Percentiles rank a stretch among this genome's conserved stretches.
phyloP scores from a whole-genome alignment of 805 yeast species.

The Metschnikowia cubensis region DNA sequence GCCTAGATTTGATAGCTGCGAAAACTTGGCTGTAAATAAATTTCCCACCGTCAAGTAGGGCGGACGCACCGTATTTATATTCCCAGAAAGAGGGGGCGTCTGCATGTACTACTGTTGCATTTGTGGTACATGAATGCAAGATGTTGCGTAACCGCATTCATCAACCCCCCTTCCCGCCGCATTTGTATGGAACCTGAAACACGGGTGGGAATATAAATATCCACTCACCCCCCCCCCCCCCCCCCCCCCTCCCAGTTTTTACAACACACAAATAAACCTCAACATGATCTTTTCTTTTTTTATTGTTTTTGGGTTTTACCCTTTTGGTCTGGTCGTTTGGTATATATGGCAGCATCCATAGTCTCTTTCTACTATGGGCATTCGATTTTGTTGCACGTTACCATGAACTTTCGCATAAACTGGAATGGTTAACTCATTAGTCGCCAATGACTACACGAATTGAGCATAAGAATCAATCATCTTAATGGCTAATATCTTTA shows the following conservation, averaged over 20 bases:
- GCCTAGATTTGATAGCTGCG: neutral
- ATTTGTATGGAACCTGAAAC: neutral
- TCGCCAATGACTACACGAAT: too few relatives aligned
- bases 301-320: too few relatives aligned
- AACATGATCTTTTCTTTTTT: too few relatives aligned
- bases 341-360: neutral
- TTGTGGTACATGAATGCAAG: neutral
- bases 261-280: neutral
- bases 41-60: neutral
- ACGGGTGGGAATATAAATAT: conserved; percentile 1
- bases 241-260: neutral
- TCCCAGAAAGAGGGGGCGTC: neutral
- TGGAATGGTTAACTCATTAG: too few relatives aligned
- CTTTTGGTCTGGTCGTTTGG: too few relatives aligned
- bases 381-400: neutral
- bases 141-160: neutral
- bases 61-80: neutral
- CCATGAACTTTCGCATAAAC: too few relatives aligned
- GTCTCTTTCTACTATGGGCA: neutral
- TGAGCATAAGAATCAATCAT: too few relatives aligned
- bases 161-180: neutral
- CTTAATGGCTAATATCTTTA: too few relatives aligned
- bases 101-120: neutral
- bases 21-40: neutral
- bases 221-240: neutral